Base-by-base conservation (phyloP, 768 basidiomycete species). In the Suillus decipiens region DNA sequence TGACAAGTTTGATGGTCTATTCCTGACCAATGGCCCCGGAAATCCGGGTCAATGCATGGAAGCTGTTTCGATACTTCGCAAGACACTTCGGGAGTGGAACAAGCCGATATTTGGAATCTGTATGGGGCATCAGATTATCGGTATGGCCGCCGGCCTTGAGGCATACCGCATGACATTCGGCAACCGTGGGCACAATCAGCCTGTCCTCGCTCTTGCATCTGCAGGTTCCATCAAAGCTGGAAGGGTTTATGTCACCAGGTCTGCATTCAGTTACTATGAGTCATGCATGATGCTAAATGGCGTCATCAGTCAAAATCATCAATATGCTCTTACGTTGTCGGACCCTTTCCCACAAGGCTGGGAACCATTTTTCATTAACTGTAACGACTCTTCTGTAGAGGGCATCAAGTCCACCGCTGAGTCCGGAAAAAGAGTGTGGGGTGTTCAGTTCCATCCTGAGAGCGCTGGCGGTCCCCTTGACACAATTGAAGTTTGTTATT, bases 291-390 rank as follows among this genome's bases (percentile, higher is more conserved):
- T 2, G 24, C 37, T 47, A 53, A 51, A 65, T 62, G 5, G 31
- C 55, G 12, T 58, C 55, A 41, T 22, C 59, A 92, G 93, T 68
- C 93, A 95, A 89, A 98, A 99, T 77, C 95, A 97, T 74, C 97
- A 99, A 70, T 99, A 99, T 76, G 97, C 97, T n/a, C 81, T 99
- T 63, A 90, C 88, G 73, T 79, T 99, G 59, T 89, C 90, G 65
- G 96, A 99, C 72, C 92, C 95, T 4, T 97, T 98, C 92, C 97
- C 97, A 33, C 80, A 83, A 63, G 97, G 95, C 19, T 99, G 95
- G 95, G 95, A 96, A 69, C 96, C 96, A 0, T 99, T 96, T 85
- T 99, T 99, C 82, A 96, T 99, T 81, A 99, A 98, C 79, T 97
- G 95, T 79, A 99, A 98, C 72, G 96, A 99, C 78, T 98, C 96